These are phyloP conservation scores for Cladophialophora yegresii DNA, from an alignment of 2,329 filamentous ascomycete genomes.

Conservation along the genomic window DNA sequence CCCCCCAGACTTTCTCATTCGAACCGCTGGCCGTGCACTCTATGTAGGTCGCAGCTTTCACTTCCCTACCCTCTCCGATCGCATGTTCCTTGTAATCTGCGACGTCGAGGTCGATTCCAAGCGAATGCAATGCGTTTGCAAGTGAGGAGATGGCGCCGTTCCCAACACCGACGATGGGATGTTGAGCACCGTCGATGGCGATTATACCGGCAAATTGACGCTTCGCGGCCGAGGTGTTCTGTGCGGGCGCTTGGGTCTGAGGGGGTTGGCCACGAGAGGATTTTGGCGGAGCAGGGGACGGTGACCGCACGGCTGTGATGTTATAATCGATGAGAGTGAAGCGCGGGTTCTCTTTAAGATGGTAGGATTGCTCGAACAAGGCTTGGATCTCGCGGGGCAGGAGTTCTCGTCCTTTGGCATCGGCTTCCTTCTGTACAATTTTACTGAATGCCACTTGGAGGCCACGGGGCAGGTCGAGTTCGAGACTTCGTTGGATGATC, in stretches of 20 bases:
- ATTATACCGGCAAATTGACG: conserved; percentile 84
- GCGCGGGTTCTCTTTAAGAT: conserved; percentile 76
- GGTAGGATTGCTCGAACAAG: conserved; percentile 88
- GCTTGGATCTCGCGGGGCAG: conserved; percentile 78
- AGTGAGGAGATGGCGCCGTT: conserved; percentile 90
- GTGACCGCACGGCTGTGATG: conserved; percentile 79
- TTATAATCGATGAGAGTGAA: conserved; percentile 90
- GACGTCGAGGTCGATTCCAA: conserved; percentile 87
- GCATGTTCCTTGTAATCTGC: conserved; percentile 96
- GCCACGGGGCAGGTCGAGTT: conserved; percentile 88
- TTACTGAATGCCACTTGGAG: conserved; percentile 89
- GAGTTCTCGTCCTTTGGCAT: conserved; percentile 79
- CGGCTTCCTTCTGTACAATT: conserved; percentile 79
- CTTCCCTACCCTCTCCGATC: conserved; percentile 75
- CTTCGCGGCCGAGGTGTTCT: conserved; percentile 73
- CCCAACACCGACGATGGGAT: conserved; percentile 74
- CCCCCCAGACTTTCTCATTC: conserved; percentile 77
- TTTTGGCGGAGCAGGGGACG: conserved; percentile 71
- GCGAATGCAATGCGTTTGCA: conserved; percentile 72
- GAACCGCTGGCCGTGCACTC: conserved; percentile 74
- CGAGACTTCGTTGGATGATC: conserved; percentile 85
- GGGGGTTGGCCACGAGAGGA: conserved; percentile 58
- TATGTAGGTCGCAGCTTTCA: conserved; percentile 94
- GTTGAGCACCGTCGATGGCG: conserved; percentile 76
- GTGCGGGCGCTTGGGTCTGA: conserved; percentile 26